These are phyloP conservation scores for Heliosperma pusillum DNA, from an alignment of 148 eudicot genomes.

Conservation along the genomic window DNA sequence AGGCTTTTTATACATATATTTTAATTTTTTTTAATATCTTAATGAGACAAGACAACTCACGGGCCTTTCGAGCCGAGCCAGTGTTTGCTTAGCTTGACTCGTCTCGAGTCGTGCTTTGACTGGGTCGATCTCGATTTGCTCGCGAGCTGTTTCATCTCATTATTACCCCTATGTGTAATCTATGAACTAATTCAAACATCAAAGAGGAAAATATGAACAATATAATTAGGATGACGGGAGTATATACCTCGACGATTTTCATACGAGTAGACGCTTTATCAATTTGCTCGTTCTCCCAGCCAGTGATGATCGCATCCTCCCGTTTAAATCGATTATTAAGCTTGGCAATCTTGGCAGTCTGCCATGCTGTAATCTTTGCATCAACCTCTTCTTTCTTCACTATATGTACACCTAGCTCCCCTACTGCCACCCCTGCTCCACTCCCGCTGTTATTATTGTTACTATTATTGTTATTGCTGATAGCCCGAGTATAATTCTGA, in stretches of 20 bases:
- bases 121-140: too few relatives aligned
- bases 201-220: too few relatives aligned
- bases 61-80: too few relatives aligned
- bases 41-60: too few relatives aligned
- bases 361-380: slow-evolving; percentile 86
- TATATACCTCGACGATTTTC: slow-evolving; percentile 81
- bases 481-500: slow-evolving; percentile 12
- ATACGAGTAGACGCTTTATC: slow-evolving; percentile 77
- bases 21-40: too few relatives aligned
- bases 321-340: slow-evolving; percentile 82
- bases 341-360: slow-evolving; percentile 83
- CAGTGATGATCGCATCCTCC: slow-evolving; percentile 75
- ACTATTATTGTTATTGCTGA: neutral
- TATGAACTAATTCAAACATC: too few relatives aligned
- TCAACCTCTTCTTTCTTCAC: slow-evolving; percentile 95
- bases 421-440: neutral
- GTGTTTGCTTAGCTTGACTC: too few relatives aligned
- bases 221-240: neutral
- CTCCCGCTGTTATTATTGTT: neutral
- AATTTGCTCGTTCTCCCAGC: slow-evolving; percentile 88
- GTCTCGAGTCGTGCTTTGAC: too few relatives aligned
- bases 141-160: too few relatives aligned
- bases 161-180: too few relatives aligned
- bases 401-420: slow-evolving; percentile 38
- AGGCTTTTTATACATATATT: too few relatives aligned